Evolutionary conservation across 805 yeast genomes (phyloP).

Genomic region (Wickerhamiella parazyma): DNA sequence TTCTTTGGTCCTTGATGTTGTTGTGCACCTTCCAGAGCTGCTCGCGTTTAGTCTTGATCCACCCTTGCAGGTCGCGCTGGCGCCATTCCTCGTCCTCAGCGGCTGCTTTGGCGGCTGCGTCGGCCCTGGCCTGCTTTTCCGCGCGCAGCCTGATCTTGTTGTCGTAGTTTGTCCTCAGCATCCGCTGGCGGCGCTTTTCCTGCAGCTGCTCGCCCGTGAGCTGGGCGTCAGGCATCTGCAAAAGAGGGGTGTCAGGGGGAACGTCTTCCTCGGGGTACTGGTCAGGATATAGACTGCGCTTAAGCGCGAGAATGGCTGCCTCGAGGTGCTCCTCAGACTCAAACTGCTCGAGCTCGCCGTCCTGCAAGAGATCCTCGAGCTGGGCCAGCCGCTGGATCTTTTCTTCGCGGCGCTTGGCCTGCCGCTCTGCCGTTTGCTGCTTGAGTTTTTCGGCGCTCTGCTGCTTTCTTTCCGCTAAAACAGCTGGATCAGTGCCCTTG

Average conservation of each 20-base stretch:
- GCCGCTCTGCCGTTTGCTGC: conserved; percentile 56
- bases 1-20: conserved; percentile 49
- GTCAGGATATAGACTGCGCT: not conserved
- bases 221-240: conserved; percentile 75
- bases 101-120: conserved; percentile 45
- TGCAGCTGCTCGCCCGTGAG: conserved; percentile 65
- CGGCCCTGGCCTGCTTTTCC: conserved; percentile 56
- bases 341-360: not conserved
- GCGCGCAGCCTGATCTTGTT: conserved; percentile 73
- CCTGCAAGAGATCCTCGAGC: conserved; percentile 32
- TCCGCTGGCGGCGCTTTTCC: conserved; percentile 73
- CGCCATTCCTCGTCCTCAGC: conserved; percentile 68
- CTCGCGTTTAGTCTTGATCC: conserved; percentile 62
- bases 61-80: conserved; percentile 51
- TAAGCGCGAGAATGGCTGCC: conserved; percentile 34
- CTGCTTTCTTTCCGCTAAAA: not conserved
- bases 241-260: conserved; percentile 52
- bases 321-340: conserved; percentile 38
- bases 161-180: conserved; percentile 75
- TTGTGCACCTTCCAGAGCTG: conserved; percentile 48
- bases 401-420: conserved; percentile 75
- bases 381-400: conserved; percentile 58
- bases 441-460: conserved; percentile 24
- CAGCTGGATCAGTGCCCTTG: not conserved
- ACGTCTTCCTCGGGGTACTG: conserved; percentile 29